Evolutionary conservation across 441 rosid species (phyloP).

Genomic region (Populus hybrid): DNA sequence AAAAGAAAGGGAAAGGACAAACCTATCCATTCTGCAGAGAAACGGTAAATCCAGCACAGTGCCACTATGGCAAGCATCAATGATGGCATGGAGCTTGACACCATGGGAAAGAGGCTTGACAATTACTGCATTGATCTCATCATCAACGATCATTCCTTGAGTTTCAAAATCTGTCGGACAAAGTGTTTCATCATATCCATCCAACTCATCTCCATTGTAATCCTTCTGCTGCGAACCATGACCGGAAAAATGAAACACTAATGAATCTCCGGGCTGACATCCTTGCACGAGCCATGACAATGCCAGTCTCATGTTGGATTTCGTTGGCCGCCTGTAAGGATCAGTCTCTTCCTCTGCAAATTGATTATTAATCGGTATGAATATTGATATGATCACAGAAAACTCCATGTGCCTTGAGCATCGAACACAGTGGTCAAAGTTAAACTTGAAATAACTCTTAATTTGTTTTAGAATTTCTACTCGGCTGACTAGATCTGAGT

Average conservation of each 20-base stretch:
- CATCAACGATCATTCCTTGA: slow-evolving; percentile 82
- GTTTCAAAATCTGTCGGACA: slow-evolving; percentile 83
- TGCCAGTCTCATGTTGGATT: slow-evolving; percentile 73
- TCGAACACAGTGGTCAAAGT: neutral
- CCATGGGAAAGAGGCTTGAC: slow-evolving; percentile 68
- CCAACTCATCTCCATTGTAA: slow-evolving; percentile 66
- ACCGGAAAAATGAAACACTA: slow-evolving; percentile 82
- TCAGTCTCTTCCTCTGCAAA: slow-evolving; percentile 79
- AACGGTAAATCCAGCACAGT: slow-evolving; percentile 72
- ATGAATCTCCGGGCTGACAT: slow-evolving; percentile 75
- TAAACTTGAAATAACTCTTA: neutral
- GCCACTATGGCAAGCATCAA: slow-evolving; percentile 87
- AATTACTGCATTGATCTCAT: slow-evolving; percentile 68
- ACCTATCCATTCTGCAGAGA: slow-evolving; percentile 72
- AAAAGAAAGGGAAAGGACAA: slow-evolving; percentile 3
- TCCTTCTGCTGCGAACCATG: slow-evolving; percentile 81
- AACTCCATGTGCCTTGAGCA: neutral
- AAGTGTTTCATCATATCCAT: slow-evolving; percentile 82
- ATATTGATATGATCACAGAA: neutral
- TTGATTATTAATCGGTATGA: neutral
- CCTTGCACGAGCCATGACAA: slow-evolving; percentile 81
- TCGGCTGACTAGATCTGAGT: neutral
- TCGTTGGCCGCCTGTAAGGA: slow-evolving; percentile 62
- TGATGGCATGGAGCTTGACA: slow-evolving; percentile 63
- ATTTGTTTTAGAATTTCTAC: neutral